These are phyloP conservation scores for Exophiala sp. DNA, from an alignment of 2,329 filamentous ascomycete genomes.

Conservation along the genomic window DNA sequence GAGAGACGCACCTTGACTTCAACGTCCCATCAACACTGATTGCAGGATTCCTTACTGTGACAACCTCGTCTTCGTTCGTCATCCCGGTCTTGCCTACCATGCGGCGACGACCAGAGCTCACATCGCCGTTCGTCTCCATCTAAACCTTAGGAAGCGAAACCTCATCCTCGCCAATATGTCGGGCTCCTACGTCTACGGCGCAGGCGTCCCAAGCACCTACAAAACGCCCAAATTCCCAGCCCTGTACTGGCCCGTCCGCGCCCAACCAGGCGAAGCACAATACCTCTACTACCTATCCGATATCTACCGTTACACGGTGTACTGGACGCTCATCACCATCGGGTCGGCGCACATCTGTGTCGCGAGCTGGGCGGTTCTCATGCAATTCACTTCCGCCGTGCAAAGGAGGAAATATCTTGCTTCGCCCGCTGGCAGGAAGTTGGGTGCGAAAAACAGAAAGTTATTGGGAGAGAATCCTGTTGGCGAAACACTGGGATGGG, in stretches of 20 bases:
- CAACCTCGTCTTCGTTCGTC: background rate
- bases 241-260: conserved; percentile 69
- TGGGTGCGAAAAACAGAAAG: conserved; percentile 26
- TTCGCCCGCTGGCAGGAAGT: conserved; percentile 11
- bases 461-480: conserved; percentile 26
- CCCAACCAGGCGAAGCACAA: conserved; percentile 52
- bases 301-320: conserved; percentile 81
- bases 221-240: conserved; percentile 71
- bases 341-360: conserved; percentile 70
- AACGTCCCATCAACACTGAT: background rate
- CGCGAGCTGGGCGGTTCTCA: conserved; percentile 66
- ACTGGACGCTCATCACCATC: conserved; percentile 82
- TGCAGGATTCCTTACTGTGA: background rate
- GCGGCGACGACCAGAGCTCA: background rate
- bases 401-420: conserved; percentile 19
- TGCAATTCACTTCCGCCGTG: conserved; percentile 49
- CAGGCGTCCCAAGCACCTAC: conserved; percentile 46
- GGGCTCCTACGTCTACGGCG: conserved; percentile 13
- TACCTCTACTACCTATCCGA: conserved; percentile 73
- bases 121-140: background rate
- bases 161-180: background rate
- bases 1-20: background rate
- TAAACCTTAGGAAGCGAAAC: background rate
- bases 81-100: background rate
- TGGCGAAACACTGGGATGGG: conserved; percentile 29